Conservation (phyloP, 129 eudicot genomes). For the Centella asiatica region DNA sequence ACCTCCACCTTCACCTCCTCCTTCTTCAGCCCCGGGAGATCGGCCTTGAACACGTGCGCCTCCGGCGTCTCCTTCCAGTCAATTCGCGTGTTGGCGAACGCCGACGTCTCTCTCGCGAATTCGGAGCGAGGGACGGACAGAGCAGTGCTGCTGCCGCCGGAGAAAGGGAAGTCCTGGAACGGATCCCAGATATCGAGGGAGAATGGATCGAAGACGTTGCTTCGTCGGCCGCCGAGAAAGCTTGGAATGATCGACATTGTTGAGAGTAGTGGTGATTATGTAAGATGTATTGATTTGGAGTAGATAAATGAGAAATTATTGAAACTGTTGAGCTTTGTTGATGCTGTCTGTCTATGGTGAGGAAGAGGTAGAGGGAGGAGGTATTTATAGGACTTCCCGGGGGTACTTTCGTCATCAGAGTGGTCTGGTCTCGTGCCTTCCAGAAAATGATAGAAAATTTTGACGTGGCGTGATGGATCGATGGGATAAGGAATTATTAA, state of each 20-base stretch:
- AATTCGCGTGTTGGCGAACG: slow-evolving; percentile 33
- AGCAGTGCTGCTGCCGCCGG: not conserved
- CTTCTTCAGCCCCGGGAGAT: slow-evolving; percentile 49
- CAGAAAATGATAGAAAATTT: no score
- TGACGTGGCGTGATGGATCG: no score
- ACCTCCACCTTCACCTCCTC: slow-evolving; percentile 58
- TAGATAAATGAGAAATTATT: no score
- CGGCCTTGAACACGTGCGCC: slow-evolving; percentile 62
- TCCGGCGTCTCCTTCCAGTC: slow-evolving; percentile 72
- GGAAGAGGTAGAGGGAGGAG: no score
- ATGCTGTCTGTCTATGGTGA: no score
- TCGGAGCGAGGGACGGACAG: slow-evolving; percentile 9
- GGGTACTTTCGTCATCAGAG: no score
- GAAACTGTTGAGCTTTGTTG: no score
- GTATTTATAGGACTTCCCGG: no score
- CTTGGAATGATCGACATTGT: slow-evolving; percentile 58
- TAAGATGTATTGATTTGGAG: no score
- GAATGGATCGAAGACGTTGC: slow-evolving; percentile 49
- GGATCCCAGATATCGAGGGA: slow-evolving; percentile 53
- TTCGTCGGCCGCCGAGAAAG: slow-evolving; percentile 33
- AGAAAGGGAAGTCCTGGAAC: slow-evolving; percentile 32
- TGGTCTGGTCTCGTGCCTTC: no score
- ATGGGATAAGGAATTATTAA: no score
- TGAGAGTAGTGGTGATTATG: no score
- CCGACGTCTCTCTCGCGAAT: slow-evolving; percentile 28